Conservation (phyloP, 495 filamentous ascomycete genomes). For the Aspergillus baeticus region DNA sequence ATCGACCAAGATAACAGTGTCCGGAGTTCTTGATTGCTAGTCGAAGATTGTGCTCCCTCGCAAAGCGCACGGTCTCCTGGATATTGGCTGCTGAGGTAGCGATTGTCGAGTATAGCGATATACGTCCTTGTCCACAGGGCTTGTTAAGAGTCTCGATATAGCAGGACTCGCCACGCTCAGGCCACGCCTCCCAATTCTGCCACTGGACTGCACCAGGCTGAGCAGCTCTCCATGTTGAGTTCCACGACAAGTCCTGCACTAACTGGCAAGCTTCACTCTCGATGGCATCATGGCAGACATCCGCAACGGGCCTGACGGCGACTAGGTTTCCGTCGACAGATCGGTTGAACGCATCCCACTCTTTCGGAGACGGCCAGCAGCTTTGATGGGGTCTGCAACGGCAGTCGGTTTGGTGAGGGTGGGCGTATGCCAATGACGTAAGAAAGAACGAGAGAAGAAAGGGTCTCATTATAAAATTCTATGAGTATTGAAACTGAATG, state of each 20-base stretch:
- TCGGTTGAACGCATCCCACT: constrained; percentile 39
- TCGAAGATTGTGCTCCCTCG: constrained; percentile 22
- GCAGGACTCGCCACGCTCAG: constrained; percentile 53
- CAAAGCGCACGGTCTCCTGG: constrained; percentile 36
- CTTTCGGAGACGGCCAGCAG: constrained; percentile 39
- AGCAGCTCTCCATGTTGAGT: constrained; percentile 27
- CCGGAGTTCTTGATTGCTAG: constrained; percentile 60
- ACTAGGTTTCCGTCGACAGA: constrained; percentile 38
- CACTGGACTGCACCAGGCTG: constrained; percentile 44
- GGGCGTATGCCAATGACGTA: not conserved
- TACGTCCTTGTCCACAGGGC: constrained; percentile 29
- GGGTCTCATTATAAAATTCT: not conserved
- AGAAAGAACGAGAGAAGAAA: not conserved
- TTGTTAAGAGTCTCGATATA: constrained; percentile 45
- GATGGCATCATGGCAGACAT: constrained; percentile 38
- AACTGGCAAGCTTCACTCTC: constrained; percentile 28
- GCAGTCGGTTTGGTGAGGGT: constrained; percentile 13
- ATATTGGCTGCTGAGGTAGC: constrained; percentile 29
- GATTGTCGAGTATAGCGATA: constrained; percentile 40
- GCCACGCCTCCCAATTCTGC: constrained; percentile 50
- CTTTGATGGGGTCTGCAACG: constrained; percentile 25
- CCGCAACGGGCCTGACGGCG: constrained; percentile 35
- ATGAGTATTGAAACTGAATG: not conserved
- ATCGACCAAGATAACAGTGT: constrained; percentile 50
- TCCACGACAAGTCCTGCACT: constrained; percentile 22